Conservation (phyloP, 768 basidiomycete species). For the Tricholoma sp. region DNA sequence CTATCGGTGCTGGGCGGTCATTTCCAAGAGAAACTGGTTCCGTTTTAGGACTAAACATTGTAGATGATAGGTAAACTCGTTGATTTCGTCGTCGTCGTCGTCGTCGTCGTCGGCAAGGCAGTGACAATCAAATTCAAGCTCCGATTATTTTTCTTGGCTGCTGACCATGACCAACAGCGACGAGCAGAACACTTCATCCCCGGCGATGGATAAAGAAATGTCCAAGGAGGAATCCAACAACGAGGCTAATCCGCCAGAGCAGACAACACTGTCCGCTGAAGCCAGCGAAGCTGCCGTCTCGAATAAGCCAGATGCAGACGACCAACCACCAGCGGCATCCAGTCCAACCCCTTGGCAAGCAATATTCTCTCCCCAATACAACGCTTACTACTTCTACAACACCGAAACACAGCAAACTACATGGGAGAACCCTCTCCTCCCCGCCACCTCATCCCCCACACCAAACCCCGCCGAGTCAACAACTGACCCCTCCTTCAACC, state of each 20-base stretch:
- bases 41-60: background rate
- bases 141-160: background rate
- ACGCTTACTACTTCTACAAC: slow-evolving; percentile 85
- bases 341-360: slow-evolving; percentile 63
- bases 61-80: background rate
- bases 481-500: background rate
- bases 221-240: background rate
- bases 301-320: no score
- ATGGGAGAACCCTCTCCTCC: slow-evolving; percentile 72
- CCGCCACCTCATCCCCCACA: slow-evolving; percentile 19
- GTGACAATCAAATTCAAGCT: background rate
- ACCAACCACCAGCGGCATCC: background rate
- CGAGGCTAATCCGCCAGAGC: background rate
- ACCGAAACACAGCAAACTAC: slow-evolving; percentile 71
- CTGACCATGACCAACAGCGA: background rate
- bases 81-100: background rate
- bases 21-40: background rate
- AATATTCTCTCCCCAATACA: slow-evolving; percentile 70
- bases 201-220: no score
- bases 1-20: background rate
- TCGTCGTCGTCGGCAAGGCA: background rate
- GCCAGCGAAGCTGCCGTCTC: background rate
- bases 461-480: slow-evolving; percentile 17
- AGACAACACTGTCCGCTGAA: background rate
- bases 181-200: background rate